These are phyloP conservation scores for Tetrahymena elliotti DNA, from an alignment of 73 alveolate genomes.

Conservation along the genomic window DNA sequence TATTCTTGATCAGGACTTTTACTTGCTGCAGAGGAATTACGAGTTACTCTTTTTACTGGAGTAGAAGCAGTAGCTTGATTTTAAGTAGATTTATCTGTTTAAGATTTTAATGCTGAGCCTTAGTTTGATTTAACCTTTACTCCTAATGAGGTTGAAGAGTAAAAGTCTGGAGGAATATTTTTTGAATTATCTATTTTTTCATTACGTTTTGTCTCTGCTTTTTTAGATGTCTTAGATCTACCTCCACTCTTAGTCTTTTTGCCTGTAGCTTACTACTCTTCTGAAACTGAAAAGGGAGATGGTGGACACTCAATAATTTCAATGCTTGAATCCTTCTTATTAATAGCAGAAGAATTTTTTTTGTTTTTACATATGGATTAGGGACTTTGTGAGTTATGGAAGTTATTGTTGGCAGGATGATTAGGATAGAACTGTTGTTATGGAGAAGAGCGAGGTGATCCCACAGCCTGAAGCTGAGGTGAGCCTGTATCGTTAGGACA, in stretches of 20 bases:
- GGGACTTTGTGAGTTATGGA: neutral
- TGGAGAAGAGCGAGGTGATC: neutral
- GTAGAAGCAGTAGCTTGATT: neutral
- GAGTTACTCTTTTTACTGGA: neutral
- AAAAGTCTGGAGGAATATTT: neutral
- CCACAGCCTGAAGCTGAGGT: neutral
- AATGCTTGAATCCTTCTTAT: neutral
- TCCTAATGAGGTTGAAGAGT: neutral
- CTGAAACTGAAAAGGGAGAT: neutral
- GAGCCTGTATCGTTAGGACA: neutral
- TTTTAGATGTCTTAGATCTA: neutral
- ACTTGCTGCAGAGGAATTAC: neutral
- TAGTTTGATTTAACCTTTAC: neutral
- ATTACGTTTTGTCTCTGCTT: neutral
- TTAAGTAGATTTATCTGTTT: neutral
- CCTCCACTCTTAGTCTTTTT: neutral
- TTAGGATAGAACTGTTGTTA: neutral
- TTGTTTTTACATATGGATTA: neutral
- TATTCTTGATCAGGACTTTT: neutral
- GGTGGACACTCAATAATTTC: neutral
- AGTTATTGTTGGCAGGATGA: neutral
- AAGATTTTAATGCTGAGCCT: neutral
- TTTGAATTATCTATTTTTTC: neutral
- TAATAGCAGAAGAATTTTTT: neutral
- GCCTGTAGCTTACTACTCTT: neutral